Conservation (phyloP, 306 rosid genomes). For the Fagus crenata region DNA sequence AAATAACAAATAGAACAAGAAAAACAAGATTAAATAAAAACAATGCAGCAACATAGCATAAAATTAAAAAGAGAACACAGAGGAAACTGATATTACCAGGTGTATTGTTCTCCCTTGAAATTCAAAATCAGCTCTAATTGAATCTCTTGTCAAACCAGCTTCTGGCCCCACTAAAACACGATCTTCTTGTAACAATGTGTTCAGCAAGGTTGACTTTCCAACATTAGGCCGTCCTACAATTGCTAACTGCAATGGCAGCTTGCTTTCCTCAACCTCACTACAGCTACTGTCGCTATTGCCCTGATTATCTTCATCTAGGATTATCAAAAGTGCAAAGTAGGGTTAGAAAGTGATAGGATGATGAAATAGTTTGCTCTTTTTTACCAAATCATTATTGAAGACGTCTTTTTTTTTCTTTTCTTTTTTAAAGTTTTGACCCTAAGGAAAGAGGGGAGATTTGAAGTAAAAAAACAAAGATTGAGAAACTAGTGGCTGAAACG, state of each 20-base stretch:
- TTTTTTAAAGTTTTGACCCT: no score
- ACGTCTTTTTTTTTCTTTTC: not conserved
- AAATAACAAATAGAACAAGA: not conserved
- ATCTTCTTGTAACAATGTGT: slow-evolving; percentile 80
- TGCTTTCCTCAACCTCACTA: slow-evolving; percentile 58
- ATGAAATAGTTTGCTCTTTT: not conserved
- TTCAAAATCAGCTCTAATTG: slow-evolving; percentile 86
- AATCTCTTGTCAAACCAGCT: slow-evolving; percentile 94
- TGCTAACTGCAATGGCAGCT: slow-evolving; percentile 79
- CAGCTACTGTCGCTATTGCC: slow-evolving; percentile 34
- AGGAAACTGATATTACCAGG: slow-evolving; percentile 43
- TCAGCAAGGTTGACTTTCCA: slow-evolving; percentile 90
- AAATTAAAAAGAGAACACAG: slow-evolving; percentile 12
- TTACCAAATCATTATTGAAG: not conserved
- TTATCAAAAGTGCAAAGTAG: slow-evolving; percentile 25
- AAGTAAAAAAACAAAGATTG: no score
- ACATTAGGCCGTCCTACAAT: slow-evolving; percentile 98
- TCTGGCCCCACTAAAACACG: slow-evolving; percentile 98
- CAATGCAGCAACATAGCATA: not conserved
- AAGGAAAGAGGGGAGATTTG: no score
- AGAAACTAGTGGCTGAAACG: no score
- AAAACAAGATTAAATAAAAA: not conserved
- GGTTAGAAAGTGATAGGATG: slow-evolving; percentile 17
- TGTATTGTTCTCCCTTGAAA: slow-evolving; percentile 83
- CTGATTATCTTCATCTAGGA: slow-evolving; percentile 45